A percentile compares a stretch with the other conserved stretches of the same genome.
phyloP scores from a whole-genome alignment of 129 eudicot genomes.

The Calendula officinalis region DNA sequence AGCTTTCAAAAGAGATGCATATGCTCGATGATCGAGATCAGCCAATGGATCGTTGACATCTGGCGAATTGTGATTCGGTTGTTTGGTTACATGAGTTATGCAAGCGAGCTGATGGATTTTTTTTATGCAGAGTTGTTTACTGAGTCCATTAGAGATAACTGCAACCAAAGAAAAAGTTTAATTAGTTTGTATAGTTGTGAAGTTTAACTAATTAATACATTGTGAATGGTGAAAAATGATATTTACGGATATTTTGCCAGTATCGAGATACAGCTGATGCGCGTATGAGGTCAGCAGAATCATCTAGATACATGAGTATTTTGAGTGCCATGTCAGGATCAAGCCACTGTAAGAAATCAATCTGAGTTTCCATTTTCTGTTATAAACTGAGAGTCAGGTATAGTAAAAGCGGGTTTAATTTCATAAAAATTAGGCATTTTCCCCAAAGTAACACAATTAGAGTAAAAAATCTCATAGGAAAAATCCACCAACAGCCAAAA shows the following conservation, averaged over 20 bases:
- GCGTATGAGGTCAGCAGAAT: constrained; percentile 67
- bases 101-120: constrained; percentile 53
- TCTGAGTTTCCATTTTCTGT: constrained; percentile 24
- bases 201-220: no score
- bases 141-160: constrained; percentile 67
- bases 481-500: neutral
- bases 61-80: neutral
- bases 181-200: no score
- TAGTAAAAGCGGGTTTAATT: neutral
- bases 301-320: constrained; percentile 50
- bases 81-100: constrained; percentile 32
- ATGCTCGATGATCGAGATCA: constrained; percentile 39
- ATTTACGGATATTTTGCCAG: constrained; percentile 64
- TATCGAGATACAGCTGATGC: constrained; percentile 52
- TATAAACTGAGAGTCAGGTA: neutral
- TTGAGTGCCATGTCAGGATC: constrained; percentile 46
- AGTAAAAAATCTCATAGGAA: no score
- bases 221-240: neutral
- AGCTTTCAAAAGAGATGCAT: constrained; percentile 56
- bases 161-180: constrained; percentile 18
- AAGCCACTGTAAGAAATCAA: constrained; percentile 57
- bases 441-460: no score
- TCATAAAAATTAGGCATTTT: neutral
- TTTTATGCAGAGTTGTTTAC: constrained; percentile 60
- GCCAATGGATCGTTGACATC: constrained; percentile 24